phyloP scores from a whole-genome alignment of 2,329 filamentous ascomycete genomes.

The Cytospora paraplurivora region DNA sequence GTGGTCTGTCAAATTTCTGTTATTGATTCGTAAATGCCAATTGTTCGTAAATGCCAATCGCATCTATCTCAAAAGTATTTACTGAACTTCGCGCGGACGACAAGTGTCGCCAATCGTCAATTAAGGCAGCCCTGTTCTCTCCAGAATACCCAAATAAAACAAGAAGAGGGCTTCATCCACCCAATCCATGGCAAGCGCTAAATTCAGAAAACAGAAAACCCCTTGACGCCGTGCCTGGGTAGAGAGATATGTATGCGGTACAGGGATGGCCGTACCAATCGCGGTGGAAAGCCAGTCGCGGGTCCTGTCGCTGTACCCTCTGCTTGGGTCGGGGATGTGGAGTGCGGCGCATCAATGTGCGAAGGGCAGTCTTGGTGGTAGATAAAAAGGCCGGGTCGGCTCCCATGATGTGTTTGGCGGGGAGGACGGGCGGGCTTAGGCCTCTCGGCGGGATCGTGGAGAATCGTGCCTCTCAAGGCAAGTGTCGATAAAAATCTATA shows the following conservation, averaged over 20 bases:
- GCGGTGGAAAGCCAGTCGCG: not conserved
- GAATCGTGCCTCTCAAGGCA: not conserved
- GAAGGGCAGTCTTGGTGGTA: conserved; percentile 1
- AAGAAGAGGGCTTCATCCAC: not conserved
- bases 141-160: not conserved
- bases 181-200: not conserved
- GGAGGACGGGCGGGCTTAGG: not conserved
- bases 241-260: not conserved
- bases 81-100: not conserved
- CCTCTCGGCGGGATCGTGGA: conserved; percentile 2
- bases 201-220: not conserved
- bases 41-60: not conserved
- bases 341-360: not conserved
- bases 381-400: not conserved
- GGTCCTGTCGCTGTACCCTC: not conserved
- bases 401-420: not conserved
- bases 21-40: not conserved
- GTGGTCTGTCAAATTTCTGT: not conserved
- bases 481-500: conserved; percentile 4
- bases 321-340: not conserved
- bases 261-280: not conserved
- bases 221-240: conserved; percentile 1
- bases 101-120: not conserved
- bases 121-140: not conserved
- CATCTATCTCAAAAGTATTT: not conserved